Evolutionary conservation across 495 filamentous ascomycete species (phyloP), one percentile per base, ranked within the genome.

Genomic region (Penicillium daleae): DNA sequence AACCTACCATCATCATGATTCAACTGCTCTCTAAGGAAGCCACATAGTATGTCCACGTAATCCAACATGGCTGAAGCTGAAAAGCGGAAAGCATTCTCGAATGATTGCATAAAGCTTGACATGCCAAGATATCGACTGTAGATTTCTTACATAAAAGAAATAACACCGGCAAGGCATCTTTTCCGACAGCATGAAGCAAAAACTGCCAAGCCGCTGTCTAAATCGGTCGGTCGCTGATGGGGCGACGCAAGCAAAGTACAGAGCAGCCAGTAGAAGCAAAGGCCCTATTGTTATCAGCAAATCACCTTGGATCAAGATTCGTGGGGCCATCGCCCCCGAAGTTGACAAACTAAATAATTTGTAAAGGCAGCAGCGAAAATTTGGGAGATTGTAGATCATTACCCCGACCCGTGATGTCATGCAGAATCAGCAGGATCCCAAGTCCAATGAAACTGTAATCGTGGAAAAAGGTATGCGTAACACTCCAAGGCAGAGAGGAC

Each of bases 341-440:
- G 15, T 15, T 29, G 42, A 46, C n/a, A n/a, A n/a, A n/a, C n/a
- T n/a, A 9, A 27, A 29, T 5, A 27, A 29, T 13, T 29, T 15
- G 12, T 13, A 56, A 40, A 39, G 35, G 35, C 53, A 56, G 35
- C 53, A 42, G 35, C 32, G 32, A 26, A 56, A 54, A 35, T 22
- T 5, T 24, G 22, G 53, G 33, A 15, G 9, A 4, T 27, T 37
- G 32, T 56, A 32, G 53, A 56, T 19, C 35, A 27, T 21, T 22
- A 29, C 24, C 33, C 53, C 35, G 4, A 22, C 22, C 19, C 21
- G 35, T 56, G 32, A 56, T 56, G 53, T 56, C 53, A 56, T 56
- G 32, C 33, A 21, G 3, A 15, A 56, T 22, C 53, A 40, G 6
- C 35, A 27, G 21, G 21, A 13, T 40, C 27, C 12, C 15, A 26